Percentiles rank a stretch among this genome's conserved stretches.
These are phyloP conservation scores for Acacia crassicarpa DNA, from an alignment of 306 rosid genomes.

Conservation along the genomic window DNA sequence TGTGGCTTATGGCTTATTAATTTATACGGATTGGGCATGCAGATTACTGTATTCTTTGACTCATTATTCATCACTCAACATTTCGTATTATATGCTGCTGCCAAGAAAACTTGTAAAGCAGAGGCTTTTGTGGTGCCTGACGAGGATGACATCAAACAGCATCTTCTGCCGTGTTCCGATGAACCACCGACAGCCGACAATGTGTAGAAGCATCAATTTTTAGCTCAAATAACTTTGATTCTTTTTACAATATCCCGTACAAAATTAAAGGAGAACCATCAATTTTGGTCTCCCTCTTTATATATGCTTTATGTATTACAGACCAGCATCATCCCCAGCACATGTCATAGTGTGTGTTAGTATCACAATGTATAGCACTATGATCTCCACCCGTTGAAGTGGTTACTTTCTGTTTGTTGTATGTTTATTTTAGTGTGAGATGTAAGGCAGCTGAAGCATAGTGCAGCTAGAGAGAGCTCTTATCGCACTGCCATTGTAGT, in stretches of 20 bases:
- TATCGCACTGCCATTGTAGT: too few species aligned
- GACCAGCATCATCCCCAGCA: too few species aligned
- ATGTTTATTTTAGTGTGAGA: too few species aligned
- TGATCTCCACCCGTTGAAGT: too few species aligned
- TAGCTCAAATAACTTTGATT: too few species aligned
- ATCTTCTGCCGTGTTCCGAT: conserved; percentile 26
- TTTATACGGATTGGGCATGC: not conserved
- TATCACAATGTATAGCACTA: too few species aligned
- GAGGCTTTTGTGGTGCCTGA: conserved; percentile 5
- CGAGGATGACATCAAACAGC: conserved; percentile 37
- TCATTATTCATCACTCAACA: conserved; percentile 51
- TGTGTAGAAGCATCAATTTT: conserved; percentile 19
- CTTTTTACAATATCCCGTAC: too few species aligned
- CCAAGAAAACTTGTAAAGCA: conserved; percentile 15
- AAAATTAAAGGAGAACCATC: not conserved
- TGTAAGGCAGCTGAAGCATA: too few species aligned
- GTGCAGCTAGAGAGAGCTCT: too few species aligned
- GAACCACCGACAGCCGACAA: conserved; percentile 12
- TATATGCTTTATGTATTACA: too few species aligned
- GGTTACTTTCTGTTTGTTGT: too few species aligned
- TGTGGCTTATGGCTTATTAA: not conserved
- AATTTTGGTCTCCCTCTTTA: not conserved
- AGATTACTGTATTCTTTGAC: conserved; percentile 49
- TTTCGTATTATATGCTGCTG: conserved; percentile 34
- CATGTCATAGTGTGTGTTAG: not conserved